Percentiles rank a stretch among this genome's conserved stretches.
Evolutionary conservation across 2,329 filamentous ascomycete species (phyloP).

Genomic region (Ophiocordyceps camponoti-saundersi): DNA sequence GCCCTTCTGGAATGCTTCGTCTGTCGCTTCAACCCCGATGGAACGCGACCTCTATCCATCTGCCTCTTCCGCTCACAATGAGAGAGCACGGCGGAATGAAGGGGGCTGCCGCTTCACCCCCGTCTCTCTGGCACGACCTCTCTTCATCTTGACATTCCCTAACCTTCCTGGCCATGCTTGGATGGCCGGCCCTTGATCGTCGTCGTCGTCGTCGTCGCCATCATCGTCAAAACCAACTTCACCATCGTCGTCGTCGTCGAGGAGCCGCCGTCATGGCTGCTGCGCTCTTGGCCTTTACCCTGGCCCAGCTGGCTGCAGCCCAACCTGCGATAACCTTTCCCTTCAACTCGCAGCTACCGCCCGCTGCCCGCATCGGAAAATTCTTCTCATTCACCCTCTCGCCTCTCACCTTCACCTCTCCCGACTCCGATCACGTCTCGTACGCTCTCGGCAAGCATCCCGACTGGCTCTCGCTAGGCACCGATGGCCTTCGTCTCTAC

Average conservation of each 20-base stretch:
- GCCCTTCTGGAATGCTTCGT: slow-evolving; percentile 5
- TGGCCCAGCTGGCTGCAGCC: slow-evolving; percentile 14
- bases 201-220: background rate
- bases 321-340: slow-evolving; percentile 43
- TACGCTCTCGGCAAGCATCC: slow-evolving; percentile 54
- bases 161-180: too few species aligned
- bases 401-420: slow-evolving; percentile 52
- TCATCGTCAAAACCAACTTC: background rate
- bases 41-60: slow-evolving; percentile 2
- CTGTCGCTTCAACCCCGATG: slow-evolving; percentile 7
- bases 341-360: slow-evolving; percentile 70
- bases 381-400: slow-evolving; percentile 59
- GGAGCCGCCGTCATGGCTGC: slow-evolving; percentile 11
- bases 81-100: slow-evolving; percentile 18
- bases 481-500: slow-evolving; percentile 43
- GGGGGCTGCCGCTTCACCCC: slow-evolving; percentile 13
- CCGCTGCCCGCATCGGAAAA: slow-evolving; percentile 52
- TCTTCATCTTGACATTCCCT: too few species aligned
- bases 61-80: slow-evolving; percentile 6
- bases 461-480: slow-evolving; percentile 59
- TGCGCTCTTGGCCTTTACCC: slow-evolving; percentile 10
- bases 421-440: slow-evolving; percentile 32
- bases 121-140: slow-evolving; percentile 1
- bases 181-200: background rate
- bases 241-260: slow-evolving; percentile 4